These are phyloP conservation scores for Jamesozyma rosinii DNA, from an alignment of 805 yeast genomes.

Conservation along the genomic window DNA sequence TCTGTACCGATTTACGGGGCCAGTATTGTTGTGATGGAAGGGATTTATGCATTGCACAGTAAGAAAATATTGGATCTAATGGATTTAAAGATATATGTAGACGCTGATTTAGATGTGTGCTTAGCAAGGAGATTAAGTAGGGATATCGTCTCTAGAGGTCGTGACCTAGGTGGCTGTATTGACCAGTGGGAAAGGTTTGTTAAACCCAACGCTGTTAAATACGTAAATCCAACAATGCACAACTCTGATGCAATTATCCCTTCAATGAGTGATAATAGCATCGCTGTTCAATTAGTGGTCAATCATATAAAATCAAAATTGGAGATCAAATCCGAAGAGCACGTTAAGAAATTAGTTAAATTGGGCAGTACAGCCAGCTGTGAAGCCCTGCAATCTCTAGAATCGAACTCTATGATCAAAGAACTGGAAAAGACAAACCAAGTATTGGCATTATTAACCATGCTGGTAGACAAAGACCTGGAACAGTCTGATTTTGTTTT, in stretches of 20 bases:
- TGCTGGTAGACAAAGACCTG: constrained; percentile 48
- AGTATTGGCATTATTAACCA: constrained; percentile 60
- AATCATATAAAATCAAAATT: constrained; percentile 71
- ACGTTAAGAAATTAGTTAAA: constrained; percentile 51
- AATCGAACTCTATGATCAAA: constrained; percentile 17
- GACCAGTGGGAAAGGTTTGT: constrained; percentile 87
- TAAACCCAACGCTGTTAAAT: constrained; percentile 79
- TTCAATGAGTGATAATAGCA: constrained; percentile 70
- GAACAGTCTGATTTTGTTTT: constrained; percentile 72
- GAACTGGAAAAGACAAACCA: constrained; percentile 48
- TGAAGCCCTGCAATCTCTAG: constrained; percentile 1
- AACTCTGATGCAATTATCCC: constrained; percentile 87
- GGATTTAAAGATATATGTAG: constrained; percentile 85
- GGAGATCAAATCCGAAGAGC: constrained; percentile 52
- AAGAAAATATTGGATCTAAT: constrained; percentile 58
- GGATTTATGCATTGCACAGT: constrained; percentile 75
- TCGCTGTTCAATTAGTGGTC: constrained; percentile 73
- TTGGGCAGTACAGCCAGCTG: constrained; percentile 30
- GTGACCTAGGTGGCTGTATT: constrained; percentile 74
- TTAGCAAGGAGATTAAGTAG: constrained; percentile 79
- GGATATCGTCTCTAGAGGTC: constrained; percentile 77
- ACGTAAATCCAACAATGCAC: constrained; percentile 54
- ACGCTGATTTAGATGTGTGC: constrained; percentile 89
- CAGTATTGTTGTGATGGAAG: constrained; percentile 85
- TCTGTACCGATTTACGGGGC: constrained; percentile 83